Evolutionary conservation across 805 yeast genomes (phyloP).

Genomic region (Cyberlindnera amylophila): DNA sequence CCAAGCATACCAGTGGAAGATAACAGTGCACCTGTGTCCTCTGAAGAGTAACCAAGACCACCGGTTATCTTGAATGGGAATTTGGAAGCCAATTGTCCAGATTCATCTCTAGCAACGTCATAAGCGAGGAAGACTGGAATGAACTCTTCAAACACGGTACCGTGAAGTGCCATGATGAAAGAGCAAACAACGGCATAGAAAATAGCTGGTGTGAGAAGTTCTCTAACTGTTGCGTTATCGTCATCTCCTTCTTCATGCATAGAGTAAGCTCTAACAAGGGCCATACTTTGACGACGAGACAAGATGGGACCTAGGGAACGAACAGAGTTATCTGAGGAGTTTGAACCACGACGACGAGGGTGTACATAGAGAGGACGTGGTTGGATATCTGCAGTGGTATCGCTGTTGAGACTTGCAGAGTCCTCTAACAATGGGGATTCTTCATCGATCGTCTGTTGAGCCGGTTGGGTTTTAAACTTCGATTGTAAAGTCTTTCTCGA

Average conservation of each 20-base stretch:
- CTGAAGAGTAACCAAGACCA: constrained; percentile 47
- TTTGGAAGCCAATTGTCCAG: constrained; percentile 27
- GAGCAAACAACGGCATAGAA: constrained; percentile 35
- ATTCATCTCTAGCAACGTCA: constrained; percentile 26
- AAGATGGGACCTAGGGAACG: constrained; percentile 25
- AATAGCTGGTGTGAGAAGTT: constrained; percentile 29
- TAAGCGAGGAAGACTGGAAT: constrained; percentile 52
- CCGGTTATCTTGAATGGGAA: constrained; percentile 50
- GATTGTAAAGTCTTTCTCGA: not conserved
- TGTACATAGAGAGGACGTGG: not conserved
- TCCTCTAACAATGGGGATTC: constrained; percentile 10
- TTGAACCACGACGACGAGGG: constrained; percentile 1
- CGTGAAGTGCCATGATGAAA: constrained; percentile 44
- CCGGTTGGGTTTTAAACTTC: not conserved
- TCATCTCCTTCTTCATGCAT: constrained; percentile 30
- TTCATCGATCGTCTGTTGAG: constrained; percentile 10
- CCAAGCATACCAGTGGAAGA: constrained; percentile 54
- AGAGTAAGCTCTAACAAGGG: constrained; percentile 31
- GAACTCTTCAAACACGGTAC: constrained; percentile 48
- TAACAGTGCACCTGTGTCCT: constrained; percentile 46
- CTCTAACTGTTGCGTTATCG: constrained; percentile 20
- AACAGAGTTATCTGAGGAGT: constrained; percentile 22
- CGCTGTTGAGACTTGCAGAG: constrained; percentile 2
- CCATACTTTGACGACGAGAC: constrained; percentile 32
- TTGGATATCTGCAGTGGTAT: not conserved